phyloP scores from a whole-genome alignment of 345 rosid species.

The Rubroshorea leprosula region DNA sequence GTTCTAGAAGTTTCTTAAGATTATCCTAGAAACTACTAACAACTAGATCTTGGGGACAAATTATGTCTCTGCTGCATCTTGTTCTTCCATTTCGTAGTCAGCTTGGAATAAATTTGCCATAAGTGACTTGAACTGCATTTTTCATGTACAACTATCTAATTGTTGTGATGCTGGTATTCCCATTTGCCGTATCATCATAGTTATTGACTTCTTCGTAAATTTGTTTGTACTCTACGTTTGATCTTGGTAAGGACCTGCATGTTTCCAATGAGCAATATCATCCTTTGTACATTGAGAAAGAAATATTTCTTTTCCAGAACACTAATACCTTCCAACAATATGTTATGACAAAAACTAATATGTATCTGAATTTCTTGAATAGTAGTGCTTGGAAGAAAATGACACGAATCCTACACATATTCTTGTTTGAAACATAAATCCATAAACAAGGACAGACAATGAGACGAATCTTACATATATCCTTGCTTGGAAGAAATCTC shows the following conservation, averaged over 20 bases:
- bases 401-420: no score
- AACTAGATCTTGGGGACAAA: constrained; percentile 21
- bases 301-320: neutral
- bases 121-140: constrained; percentile 18
- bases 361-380: neutral
- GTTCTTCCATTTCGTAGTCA: constrained; percentile 21
- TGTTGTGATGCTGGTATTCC: constrained; percentile 3
- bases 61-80: constrained; percentile 12
- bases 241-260: constrained; percentile 26
- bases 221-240: constrained; percentile 12
- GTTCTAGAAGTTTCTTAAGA: constrained; percentile 37
- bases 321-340: neutral
- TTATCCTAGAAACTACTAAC: constrained; percentile 25
- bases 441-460: neutral
- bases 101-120: constrained; percentile 33
- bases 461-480: constrained; percentile 35
- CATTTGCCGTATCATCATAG: constrained; percentile 26
- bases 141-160: neutral
- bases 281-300: neutral
- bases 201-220: constrained; percentile 12
- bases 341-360: neutral
- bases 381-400: no score
- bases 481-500: constrained; percentile 24
- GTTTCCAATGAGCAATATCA: constrained; percentile 7
- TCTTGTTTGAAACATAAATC: neutral